phyloP scores from a whole-genome alignment of 2,329 filamentous ascomycete genomes.

The Penicillium capsulatum region DNA sequence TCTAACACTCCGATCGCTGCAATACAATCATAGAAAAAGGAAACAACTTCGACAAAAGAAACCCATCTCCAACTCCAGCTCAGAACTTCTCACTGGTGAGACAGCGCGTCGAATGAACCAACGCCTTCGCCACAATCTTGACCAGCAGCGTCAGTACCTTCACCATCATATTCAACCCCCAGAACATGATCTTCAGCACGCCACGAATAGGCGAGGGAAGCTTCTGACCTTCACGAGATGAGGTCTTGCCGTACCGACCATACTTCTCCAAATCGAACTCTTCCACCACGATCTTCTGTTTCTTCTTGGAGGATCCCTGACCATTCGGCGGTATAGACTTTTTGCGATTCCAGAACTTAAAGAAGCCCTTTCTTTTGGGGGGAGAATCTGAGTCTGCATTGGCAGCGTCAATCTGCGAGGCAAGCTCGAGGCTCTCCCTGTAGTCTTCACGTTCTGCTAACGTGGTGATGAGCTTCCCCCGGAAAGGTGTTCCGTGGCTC shows the following conservation, averaged over 20 bases:
- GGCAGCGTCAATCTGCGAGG: constrained; percentile 31
- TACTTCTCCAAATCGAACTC: constrained; percentile 47
- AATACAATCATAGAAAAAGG: background rate
- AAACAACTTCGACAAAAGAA: background rate
- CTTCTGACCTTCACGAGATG: constrained; percentile 37
- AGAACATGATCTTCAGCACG: constrained; percentile 37
- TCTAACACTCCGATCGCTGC: background rate
- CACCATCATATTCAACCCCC: constrained; percentile 37
- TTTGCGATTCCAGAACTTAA: constrained; percentile 16
- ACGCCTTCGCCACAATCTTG: constrained; percentile 40
- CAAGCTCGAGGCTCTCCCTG: constrained; percentile 35
- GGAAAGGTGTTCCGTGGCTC: constrained; percentile 19
- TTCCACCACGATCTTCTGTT: constrained; percentile 34
- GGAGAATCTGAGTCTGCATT: constrained; percentile 13
- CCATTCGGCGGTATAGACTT: background rate
- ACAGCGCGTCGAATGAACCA: constrained; percentile 39
- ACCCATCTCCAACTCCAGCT: constrained; percentile 18
- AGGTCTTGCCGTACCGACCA: constrained; percentile 37
- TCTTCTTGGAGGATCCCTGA: constrained; percentile 20
- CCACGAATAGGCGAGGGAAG: constrained; percentile 37
- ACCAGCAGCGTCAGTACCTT: constrained; percentile 36
- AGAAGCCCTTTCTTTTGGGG: constrained; percentile 12
- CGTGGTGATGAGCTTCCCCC: constrained; percentile 34
- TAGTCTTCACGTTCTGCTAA: constrained; percentile 43
- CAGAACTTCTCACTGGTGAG: constrained; percentile 43